These are phyloP conservation scores for Henckelia pumila DNA, from an alignment of 257 asterid species.

Conservation along the genomic window DNA sequence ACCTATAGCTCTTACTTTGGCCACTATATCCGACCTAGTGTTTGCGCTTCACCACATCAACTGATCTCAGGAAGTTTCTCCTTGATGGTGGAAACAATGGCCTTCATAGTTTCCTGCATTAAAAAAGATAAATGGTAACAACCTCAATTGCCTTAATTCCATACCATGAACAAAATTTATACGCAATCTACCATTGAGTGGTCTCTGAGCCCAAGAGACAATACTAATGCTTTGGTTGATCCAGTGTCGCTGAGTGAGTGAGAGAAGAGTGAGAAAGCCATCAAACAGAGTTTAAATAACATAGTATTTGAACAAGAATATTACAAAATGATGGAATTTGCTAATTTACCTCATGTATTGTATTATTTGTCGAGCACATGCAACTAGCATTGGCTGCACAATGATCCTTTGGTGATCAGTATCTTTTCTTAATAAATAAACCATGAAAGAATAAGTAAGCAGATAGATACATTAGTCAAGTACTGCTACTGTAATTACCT, in stretches of 20 bases:
- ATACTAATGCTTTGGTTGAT: conserved; percentile 67
- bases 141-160: background rate
- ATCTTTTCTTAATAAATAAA: conserved; percentile 9
- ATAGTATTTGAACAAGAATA: conserved; percentile 1
- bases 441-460: background rate
- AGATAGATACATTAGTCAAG: background rate
- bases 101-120: conserved; percentile 57
- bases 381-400: conserved; percentile 77
- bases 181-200: conserved; percentile 65
- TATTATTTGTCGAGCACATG: conserved; percentile 84
- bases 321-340: conserved; percentile 1
- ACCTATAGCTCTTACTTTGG: background rate
- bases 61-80: conserved; percentile 44
- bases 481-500: conserved; percentile 41
- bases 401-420: conserved; percentile 27
- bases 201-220: conserved; percentile 82
- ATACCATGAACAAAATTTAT: background rate
- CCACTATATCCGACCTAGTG: background rate
- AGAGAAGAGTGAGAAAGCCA: conserved; percentile 17
- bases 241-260: conserved; percentile 69
- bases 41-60: background rate
- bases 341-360: conserved; percentile 63
- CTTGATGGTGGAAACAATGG: conserved; percentile 56
- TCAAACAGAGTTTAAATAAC: conserved; percentile 6
- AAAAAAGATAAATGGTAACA: background rate